Percentiles rank a stretch among this genome's conserved stretches.
Evolutionary conservation across 2,329 filamentous ascomycete genomes (phyloP).

Genomic region (Aspergillus unguis): DNA sequence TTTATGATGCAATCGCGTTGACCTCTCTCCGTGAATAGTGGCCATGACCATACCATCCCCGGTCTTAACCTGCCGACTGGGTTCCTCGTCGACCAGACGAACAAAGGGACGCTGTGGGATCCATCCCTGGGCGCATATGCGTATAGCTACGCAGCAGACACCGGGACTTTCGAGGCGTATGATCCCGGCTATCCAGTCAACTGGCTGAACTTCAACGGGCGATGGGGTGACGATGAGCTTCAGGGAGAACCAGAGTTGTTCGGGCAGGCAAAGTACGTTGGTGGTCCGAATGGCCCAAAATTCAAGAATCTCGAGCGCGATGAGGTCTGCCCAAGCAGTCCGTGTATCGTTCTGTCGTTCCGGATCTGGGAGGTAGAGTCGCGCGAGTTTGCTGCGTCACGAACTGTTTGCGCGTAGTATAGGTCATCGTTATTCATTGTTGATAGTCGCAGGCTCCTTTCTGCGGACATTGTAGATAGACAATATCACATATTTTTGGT

Average conservation of each 20-base stretch:
- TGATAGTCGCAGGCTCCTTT: background rate
- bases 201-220: slow-evolving; percentile 56
- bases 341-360: slow-evolving; percentile 45
- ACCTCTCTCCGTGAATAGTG: slow-evolving; percentile 29
- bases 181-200: slow-evolving; percentile 47
- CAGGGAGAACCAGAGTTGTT: slow-evolving; percentile 50
- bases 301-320: slow-evolving; percentile 57
- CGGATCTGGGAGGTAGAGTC: slow-evolving; percentile 18
- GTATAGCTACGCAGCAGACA: slow-evolving; percentile 51
- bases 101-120: slow-evolving; percentile 59
- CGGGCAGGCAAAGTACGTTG: slow-evolving; percentile 54
- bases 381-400: background rate
- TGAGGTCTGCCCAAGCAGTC: slow-evolving; percentile 54
- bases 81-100: slow-evolving; percentile 54
- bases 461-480: too few species aligned
- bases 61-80: slow-evolving; percentile 55
- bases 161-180: slow-evolving; percentile 48
- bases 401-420: background rate
- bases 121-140: slow-evolving; percentile 54
- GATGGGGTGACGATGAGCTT: slow-evolving; percentile 63
- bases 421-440: background rate
- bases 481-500: too few species aligned
- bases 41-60: slow-evolving; percentile 63
- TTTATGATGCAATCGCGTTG: background rate
- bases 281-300: slow-evolving; percentile 60